These are phyloP conservation scores for Arachnomyces sp. DNA, from an alignment of 2,329 filamentous ascomycete species.

Conservation along the genomic window DNA sequence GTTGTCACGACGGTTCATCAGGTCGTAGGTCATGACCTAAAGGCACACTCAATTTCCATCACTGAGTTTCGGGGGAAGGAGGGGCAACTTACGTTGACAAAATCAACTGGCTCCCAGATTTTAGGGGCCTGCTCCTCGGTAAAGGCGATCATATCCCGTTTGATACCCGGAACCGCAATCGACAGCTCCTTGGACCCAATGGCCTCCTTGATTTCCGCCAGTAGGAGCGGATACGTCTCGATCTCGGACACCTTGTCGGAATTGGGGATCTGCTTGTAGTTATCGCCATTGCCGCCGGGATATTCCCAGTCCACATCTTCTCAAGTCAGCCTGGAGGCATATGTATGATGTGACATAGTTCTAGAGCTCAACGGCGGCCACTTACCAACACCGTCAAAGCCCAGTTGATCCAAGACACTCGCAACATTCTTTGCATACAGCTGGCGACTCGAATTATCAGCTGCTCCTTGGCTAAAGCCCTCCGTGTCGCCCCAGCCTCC, in stretches of 20 bases:
- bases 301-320: constrained; percentile 62
- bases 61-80: neutral
- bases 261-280: constrained; percentile 60
- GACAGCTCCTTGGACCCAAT: constrained; percentile 57
- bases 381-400: constrained; percentile 58
- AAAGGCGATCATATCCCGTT: constrained; percentile 62
- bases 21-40: constrained; percentile 60
- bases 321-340: constrained; percentile 14
- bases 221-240: constrained; percentile 53
- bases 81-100: constrained; percentile 44
- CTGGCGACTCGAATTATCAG: constrained; percentile 44
- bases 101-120: constrained; percentile 56
- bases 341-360: neutral
- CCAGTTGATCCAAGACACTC: constrained; percentile 53
- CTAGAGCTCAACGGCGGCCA: constrained; percentile 1
- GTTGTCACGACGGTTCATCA: constrained; percentile 62
- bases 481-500: constrained; percentile 66
- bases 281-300: constrained; percentile 54
- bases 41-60: neutral
- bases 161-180: constrained; percentile 58
- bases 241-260: constrained; percentile 53
- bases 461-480: constrained; percentile 54
- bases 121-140: constrained; percentile 48
- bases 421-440: constrained; percentile 59
- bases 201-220: constrained; percentile 50